Evolutionary conservation across 2,329 filamentous ascomycete genomes (phyloP).

Genomic region (Lachnellula subtilissima): DNA sequence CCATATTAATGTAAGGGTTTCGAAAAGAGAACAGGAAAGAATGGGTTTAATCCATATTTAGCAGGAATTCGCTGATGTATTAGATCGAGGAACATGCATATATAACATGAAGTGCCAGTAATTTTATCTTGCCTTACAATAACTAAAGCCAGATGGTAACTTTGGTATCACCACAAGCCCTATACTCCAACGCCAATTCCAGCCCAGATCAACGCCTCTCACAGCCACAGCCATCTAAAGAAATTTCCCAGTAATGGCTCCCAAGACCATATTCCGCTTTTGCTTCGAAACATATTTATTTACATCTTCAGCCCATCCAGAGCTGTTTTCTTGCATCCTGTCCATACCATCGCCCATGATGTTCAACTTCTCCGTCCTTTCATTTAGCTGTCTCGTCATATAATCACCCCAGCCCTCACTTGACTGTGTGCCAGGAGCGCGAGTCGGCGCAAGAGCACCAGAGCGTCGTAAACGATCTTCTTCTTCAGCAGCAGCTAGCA

Average conservation of each 20-base stretch:
- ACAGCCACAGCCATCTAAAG: slow-evolving; percentile 17
- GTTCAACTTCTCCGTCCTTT: slow-evolving; percentile 82
- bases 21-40: too few species aligned
- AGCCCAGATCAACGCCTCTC: not conserved
- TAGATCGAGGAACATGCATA: too few species aligned
- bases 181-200: too few species aligned
- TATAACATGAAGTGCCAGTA: too few species aligned
- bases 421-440: slow-evolving; percentile 26
- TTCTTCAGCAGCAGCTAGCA: slow-evolving; percentile 72
- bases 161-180: too few species aligned
- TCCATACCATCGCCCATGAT: slow-evolving; percentile 83
- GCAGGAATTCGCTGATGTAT: too few species aligned
- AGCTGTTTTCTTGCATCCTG: slow-evolving; percentile 71
- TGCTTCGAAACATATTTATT: slow-evolving; percentile 81
- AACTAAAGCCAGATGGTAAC: too few species aligned
- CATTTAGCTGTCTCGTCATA: slow-evolving; percentile 79
- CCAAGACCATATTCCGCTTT: slow-evolving; percentile 78
- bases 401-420: slow-evolving; percentile 70
- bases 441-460: slow-evolving; percentile 32
- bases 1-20: too few species aligned
- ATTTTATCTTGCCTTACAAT: too few species aligned
- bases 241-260: slow-evolving; percentile 60
- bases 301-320: slow-evolving; percentile 81
- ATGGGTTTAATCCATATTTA: too few species aligned
- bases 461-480: slow-evolving; percentile 60